A percentile compares a stretch with the other conserved stretches of the same genome.
These are phyloP conservation scores for Suillus weaverae DNA, from an alignment of 768 basidiomycete species.

Conservation along the genomic window DNA sequence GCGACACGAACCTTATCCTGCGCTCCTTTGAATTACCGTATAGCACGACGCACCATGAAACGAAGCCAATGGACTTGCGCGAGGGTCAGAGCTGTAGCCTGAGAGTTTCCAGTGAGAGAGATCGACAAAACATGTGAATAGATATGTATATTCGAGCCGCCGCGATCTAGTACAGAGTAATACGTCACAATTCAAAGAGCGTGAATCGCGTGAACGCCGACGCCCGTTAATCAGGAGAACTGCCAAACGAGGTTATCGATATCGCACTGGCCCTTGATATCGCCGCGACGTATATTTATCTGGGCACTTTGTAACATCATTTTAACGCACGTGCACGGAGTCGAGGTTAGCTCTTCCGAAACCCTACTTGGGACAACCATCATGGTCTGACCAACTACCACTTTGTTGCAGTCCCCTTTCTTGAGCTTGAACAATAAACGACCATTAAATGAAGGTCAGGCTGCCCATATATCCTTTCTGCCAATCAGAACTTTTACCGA, in stretches of 20 bases:
- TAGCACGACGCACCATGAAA: too few relatives aligned
- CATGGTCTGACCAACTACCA: slow-evolving; percentile 27
- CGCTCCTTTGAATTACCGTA: too few relatives aligned
- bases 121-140: not conserved
- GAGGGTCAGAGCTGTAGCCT: not conserved
- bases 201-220: not conserved
- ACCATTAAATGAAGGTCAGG: slow-evolving; percentile 33
- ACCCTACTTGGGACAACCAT: slow-evolving; percentile 20
- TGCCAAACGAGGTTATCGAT: not conserved
- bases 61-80: not conserved
- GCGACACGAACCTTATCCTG: not conserved
- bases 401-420: slow-evolving; percentile 11
- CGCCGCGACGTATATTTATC: not conserved
- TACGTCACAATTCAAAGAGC: not conserved
- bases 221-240: not conserved
- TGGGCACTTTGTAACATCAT: not conserved
- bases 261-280: not conserved
- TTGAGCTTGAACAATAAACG: slow-evolving; percentile 10
- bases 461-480: slow-evolving; percentile 1
- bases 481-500: slow-evolving; percentile 2
- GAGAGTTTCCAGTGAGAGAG: not conserved
- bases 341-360: not conserved
- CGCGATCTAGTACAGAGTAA: not conserved
- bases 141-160: not conserved
- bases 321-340: slow-evolving; percentile 50